phyloP scores from a whole-genome alignment of 2,329 filamentous ascomycete genomes.

The Aspergillus sp. region DNA sequence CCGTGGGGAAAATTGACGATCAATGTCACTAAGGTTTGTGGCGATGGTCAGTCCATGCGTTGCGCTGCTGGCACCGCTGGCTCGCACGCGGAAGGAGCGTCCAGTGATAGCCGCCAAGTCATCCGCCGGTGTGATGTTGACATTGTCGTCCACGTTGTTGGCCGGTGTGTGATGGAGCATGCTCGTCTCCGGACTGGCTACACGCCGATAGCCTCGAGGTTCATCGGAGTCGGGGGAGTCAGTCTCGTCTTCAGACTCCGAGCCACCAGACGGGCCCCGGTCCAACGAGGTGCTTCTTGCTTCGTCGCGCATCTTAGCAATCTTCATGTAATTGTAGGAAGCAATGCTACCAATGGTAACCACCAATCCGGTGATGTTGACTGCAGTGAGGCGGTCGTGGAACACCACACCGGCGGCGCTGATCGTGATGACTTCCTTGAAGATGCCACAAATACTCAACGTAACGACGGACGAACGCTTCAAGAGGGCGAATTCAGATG shows the following conservation, averaged over 20 bases:
- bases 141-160: conserved; percentile 15
- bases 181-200: conserved; percentile 17
- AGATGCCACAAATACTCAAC: conserved; percentile 91
- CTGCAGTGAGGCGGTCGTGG: conserved; percentile 72
- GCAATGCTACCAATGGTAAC: conserved; percentile 81
- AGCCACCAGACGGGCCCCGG: conserved; percentile 17
- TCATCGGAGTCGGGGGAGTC: conserved; percentile 15
- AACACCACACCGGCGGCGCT: conserved; percentile 80
- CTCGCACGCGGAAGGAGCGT: conserved; percentile 26
- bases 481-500: conserved; percentile 88
- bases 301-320: conserved; percentile 75
- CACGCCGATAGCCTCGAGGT: conserved; percentile 19
- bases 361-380: conserved; percentile 82
- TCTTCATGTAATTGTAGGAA: conserved; percentile 92
- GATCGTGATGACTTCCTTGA: conserved; percentile 98
- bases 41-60: conserved; percentile 21
- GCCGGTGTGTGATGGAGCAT: conserved; percentile 11
- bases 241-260: conserved; percentile 21
- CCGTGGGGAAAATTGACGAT: conserved; percentile 13
- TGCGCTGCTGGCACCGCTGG: conserved; percentile 22
- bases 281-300: conserved; percentile 44
- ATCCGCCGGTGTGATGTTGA: conserved; percentile 18
- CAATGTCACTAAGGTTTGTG: conserved; percentile 25
- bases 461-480: conserved; percentile 95
- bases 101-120: conserved; percentile 13